These are phyloP conservation scores for Clonostachys rosea DNA, from an alignment of 2,329 filamentous ascomycete species.

Conservation along the genomic window DNA sequence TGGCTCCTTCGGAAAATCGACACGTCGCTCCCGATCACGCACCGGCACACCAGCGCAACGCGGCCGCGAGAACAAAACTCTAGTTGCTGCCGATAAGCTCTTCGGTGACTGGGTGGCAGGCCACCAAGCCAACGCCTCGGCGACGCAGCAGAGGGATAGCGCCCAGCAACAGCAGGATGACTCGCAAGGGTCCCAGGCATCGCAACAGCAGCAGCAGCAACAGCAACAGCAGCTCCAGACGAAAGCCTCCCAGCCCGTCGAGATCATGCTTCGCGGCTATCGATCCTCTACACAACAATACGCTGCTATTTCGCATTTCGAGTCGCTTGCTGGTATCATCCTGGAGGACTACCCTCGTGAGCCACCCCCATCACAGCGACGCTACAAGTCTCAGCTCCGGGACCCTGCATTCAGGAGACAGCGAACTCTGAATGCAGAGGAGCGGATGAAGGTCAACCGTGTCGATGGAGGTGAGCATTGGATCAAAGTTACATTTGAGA, in stretches of 20 bases:
- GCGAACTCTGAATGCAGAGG: conserved; percentile 61
- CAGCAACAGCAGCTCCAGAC: conserved; percentile 23
- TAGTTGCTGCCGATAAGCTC: conserved; percentile 56
- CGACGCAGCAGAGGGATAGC: conserved; percentile 10
- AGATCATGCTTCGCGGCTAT: conserved; percentile 85
- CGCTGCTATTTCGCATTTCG: conserved; percentile 84
- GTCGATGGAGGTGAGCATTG: conserved; percentile 85
- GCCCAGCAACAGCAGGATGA: conserved; percentile 27
- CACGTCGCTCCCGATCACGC: conserved; percentile 55
- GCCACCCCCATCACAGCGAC: conserved; percentile 64
- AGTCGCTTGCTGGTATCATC: conserved; percentile 78
- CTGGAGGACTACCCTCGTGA: conserved; percentile 91
- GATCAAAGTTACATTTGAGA: conserved; percentile 85
- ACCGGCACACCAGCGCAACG: conserved; percentile 51
- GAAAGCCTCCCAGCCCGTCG: conserved; percentile 39
- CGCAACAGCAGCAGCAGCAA: conserved; percentile 28
- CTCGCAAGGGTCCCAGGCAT: conserved; percentile 8
- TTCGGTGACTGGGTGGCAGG: conserved; percentile 55
- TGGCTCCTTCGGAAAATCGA: conserved; percentile 65
- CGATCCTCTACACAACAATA: conserved; percentile 63
- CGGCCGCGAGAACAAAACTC: conserved; percentile 54
- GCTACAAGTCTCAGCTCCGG: conserved; percentile 71
- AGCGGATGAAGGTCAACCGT: conserved; percentile 73
- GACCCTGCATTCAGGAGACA: conserved; percentile 67
- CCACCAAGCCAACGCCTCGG: conserved; percentile 27